Base-by-base conservation (phyloP, 73 alveolate genomes). In the Tetrahymena malaccensis region DNA sequence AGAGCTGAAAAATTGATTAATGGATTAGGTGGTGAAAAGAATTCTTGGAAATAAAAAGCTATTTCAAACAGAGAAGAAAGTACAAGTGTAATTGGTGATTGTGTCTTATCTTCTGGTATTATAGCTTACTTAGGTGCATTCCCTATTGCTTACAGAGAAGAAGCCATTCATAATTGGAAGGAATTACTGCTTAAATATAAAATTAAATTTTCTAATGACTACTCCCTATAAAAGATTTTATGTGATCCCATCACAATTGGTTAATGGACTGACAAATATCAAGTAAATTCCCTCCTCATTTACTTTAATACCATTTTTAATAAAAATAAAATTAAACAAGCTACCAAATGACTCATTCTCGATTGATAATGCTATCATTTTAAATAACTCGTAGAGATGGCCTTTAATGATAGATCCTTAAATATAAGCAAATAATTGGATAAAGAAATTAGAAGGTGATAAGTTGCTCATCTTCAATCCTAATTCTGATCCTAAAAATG, bases 61-160 rank as follows among this genome's bases (percentile, higher is more conserved):
- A 97, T 95, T 25, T 85, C 43, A 83, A 95, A 97, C 94, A 98
- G 96, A 96, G 98, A 94, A 58, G 97, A 96, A 58, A 98, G 99
- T 15, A 98, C 98, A 96, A 98, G 98, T 95, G 95, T 98, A 22
- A 98, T 98, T 34, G 99, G 99, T 12, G 99, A 99, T 98, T 98
- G 99, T 43, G 96, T 99, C 94, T 97, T 99, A 10, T 98, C 99
- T 37, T 98, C 99, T 25, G 99, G 99, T 25, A 98, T 99, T 94
- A 98, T 99, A 83, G 99, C 99, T 38, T 99, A 99, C 96, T 97
- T 99, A 56, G 99, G 99, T 50, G 99, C 99, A 15, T 99, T 99
- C 97, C 97, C 99, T 11, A 96, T 97, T 57, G 97, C 98, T 15
- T 99, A 99, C 97, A 98, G 99, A 98, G 98, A 98, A 38, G 99